Conservation (phyloP, 371 early-diverging fungal genomes). For the Rhizopus delemar region DNA sequence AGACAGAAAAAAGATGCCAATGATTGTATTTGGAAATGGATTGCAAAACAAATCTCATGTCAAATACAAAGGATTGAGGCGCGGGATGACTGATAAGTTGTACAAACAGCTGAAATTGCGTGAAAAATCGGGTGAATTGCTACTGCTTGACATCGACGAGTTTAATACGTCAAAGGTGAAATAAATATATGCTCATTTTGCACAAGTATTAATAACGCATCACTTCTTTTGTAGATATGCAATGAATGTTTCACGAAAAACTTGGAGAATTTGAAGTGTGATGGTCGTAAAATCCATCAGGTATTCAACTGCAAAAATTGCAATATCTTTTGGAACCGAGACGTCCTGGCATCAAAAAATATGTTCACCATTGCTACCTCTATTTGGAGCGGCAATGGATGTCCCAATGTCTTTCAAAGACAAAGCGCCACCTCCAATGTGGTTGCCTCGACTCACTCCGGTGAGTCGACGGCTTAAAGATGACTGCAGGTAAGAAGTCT, state of each 20-base stretch:
- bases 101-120: slow-evolving; percentile 1
- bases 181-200: neutral
- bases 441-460: neutral
- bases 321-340: slow-evolving; percentile 7
- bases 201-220: slow-evolving; percentile 1
- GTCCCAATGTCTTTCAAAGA: slow-evolving; percentile 7
- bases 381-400: slow-evolving; percentile 3
- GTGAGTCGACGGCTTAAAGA: too few species aligned
- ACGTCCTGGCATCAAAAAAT: slow-evolving; percentile 7
- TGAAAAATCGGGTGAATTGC: slow-evolving; percentile 5
- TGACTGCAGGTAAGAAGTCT: too few species aligned
- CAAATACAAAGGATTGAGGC: too few species aligned
- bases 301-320: slow-evolving; percentile 9
- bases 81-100: too few species aligned
- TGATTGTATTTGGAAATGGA: too few species aligned
- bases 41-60: too few species aligned
- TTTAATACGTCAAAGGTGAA: slow-evolving; percentile 14
- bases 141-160: slow-evolving; percentile 11
- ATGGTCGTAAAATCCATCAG: neutral
- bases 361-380: slow-evolving; percentile 11
- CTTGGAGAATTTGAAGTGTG: neutral
- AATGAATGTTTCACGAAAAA: neutral
- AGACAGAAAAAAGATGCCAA: too few species aligned
- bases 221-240: neutral
- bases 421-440: slow-evolving; percentile 7